Percentiles rank a stretch among this genome's conserved stretches.
phyloP scores from a whole-genome alignment of 768 basidiomycete genomes.

The Kwoniella sp. region DNA sequence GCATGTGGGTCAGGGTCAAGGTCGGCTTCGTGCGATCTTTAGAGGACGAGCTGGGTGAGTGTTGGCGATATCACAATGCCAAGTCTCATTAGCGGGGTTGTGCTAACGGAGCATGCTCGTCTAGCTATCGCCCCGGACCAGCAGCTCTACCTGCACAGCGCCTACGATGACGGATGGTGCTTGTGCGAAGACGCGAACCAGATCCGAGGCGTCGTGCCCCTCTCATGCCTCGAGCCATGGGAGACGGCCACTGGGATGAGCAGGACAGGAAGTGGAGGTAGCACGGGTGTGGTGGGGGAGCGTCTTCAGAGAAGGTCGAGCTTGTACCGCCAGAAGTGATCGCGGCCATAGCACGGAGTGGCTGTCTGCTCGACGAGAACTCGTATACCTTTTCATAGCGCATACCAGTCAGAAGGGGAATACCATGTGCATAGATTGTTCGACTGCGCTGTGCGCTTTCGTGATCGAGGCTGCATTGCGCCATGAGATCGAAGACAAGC shows the following conservation, averaged over 20 bases:
- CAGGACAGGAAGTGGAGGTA: slow-evolving; percentile 5
- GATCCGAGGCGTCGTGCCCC: slow-evolving; percentile 44
- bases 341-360: too few species aligned
- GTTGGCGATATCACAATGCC: neutral
- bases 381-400: too few species aligned
- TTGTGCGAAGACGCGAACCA: slow-evolving; percentile 44
- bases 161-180: slow-evolving; percentile 50
- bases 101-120: neutral
- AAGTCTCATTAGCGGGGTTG: neutral
- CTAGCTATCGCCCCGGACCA: slow-evolving; percentile 45
- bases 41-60: slow-evolving; percentile 49
- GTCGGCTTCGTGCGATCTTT: slow-evolving; percentile 45
- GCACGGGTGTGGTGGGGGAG: neutral
- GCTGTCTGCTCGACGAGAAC: too few species aligned
- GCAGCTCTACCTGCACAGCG: slow-evolving; percentile 44
- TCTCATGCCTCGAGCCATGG: slow-evolving; percentile 43
- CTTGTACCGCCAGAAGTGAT: too few species aligned
- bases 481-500: too few species aligned
- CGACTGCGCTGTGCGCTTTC: too few species aligned
- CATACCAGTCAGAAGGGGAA: too few species aligned
- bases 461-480: too few species aligned
- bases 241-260: neutral
- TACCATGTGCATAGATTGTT: too few species aligned
- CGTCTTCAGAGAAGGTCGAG: slow-evolving; percentile 16
- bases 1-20: slow-evolving; percentile 42